These are phyloP conservation scores for Talaromyces funiculosus DNA, from an alignment of 2,329 filamentous ascomycete genomes.

Conservation along the genomic window DNA sequence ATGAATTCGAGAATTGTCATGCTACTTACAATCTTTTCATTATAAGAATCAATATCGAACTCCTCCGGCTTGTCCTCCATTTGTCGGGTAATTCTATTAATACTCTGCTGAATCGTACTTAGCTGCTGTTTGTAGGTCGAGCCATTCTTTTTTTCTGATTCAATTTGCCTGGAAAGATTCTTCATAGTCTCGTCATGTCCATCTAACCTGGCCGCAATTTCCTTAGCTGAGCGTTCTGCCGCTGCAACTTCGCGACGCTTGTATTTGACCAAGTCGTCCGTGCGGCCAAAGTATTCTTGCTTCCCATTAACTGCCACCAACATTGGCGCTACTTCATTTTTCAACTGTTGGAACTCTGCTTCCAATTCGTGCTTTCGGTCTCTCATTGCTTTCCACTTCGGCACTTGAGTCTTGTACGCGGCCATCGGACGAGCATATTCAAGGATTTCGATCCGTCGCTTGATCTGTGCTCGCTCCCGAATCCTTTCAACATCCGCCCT, in stretches of 20 bases:
- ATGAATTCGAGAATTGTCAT: not conserved
- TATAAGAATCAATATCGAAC: slow-evolving; percentile 66
- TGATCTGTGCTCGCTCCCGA: slow-evolving; percentile 65
- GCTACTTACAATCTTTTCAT: slow-evolving; percentile 62
- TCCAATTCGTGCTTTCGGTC: slow-evolving; percentile 50
- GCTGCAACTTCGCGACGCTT: slow-evolving; percentile 52
- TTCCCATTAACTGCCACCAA: slow-evolving; percentile 65
- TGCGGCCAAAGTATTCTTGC: slow-evolving; percentile 53
- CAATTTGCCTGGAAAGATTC: slow-evolving; percentile 36
- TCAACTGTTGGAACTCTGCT: slow-evolving; percentile 54
- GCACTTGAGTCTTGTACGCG: slow-evolving; percentile 55
- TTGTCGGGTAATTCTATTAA: slow-evolving; percentile 60
- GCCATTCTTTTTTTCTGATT: slow-evolving; percentile 49
- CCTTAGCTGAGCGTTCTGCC: slow-evolving; percentile 47
- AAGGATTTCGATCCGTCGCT: slow-evolving; percentile 59
- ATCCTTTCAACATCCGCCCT: slow-evolving; percentile 78
- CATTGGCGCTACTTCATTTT: slow-evolving; percentile 60
- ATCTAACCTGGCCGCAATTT: slow-evolving; percentile 38
- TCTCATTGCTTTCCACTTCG: slow-evolving; percentile 50
- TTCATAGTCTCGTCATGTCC: slow-evolving; percentile 34
- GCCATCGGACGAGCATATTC: slow-evolving; percentile 61
- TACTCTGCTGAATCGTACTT: slow-evolving; percentile 47
- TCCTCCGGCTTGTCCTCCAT: slow-evolving; percentile 57
- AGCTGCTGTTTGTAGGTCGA: slow-evolving; percentile 50
- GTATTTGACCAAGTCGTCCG: slow-evolving; percentile 52